A percentile compares a stretch with the other conserved stretches of the same genome.
Conservation (phyloP, 441 rosid genomes). For the Bocquillonia castaneifolia region DNA sequence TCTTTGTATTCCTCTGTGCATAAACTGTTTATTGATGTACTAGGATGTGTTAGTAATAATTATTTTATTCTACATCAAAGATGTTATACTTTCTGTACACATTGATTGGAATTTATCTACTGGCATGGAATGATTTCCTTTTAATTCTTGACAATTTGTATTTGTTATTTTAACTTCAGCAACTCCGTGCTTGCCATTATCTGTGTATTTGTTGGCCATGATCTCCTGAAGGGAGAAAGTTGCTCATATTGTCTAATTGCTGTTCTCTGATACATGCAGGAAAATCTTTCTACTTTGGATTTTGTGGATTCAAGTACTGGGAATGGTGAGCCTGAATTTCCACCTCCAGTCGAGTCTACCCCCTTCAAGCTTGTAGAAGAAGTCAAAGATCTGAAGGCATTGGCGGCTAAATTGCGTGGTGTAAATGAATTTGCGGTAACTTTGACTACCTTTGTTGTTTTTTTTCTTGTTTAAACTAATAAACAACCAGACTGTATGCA, state of each 20-base stretch:
- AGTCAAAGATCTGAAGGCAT: conserved; percentile 67
- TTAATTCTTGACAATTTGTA: background rate
- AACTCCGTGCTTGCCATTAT: background rate
- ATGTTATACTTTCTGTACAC: background rate
- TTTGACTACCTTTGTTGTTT: conserved; percentile 11
- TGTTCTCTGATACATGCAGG: conserved; percentile 40
- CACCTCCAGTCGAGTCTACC: conserved; percentile 46
- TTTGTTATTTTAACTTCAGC: background rate
- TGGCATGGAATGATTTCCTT: background rate
- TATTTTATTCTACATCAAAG: background rate
- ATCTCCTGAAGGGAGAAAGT: background rate
- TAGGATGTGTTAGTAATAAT: background rate
- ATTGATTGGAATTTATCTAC: background rate
- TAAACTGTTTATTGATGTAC: background rate
- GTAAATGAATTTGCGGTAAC: conserved; percentile 81
- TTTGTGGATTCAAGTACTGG: conserved; percentile 50
- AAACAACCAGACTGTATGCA: background rate
- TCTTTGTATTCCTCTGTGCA: background rate
- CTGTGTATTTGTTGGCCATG: background rate
- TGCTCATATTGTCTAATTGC: background rate
- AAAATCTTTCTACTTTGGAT: conserved; percentile 60
- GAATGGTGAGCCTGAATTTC: conserved; percentile 39
- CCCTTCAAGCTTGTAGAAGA: conserved; percentile 71
- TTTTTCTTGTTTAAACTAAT: background rate
- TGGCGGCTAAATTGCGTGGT: conserved; percentile 55